Base-by-base conservation (phyloP, 2,329 filamentous ascomycete species). In the Harringtonia aguacate region DNA sequence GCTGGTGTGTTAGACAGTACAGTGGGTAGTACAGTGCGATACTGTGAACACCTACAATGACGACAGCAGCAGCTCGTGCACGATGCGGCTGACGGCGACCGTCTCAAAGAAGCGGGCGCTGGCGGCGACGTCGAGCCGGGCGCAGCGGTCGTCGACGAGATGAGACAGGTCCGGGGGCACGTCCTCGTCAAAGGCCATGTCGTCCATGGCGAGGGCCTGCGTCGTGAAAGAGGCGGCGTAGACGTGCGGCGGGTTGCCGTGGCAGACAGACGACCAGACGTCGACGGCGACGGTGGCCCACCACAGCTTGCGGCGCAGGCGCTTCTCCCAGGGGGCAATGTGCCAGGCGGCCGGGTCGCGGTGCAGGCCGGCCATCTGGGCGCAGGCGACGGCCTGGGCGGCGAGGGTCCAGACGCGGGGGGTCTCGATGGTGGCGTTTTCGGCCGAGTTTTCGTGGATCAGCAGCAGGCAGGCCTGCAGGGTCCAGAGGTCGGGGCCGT, bases 221-320 rank as follows among this genome's bases (percentile, higher is more conserved):
- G 68, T 71, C 38, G 61, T 63, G 43, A 65, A 70, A 0, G 67
- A 65, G 4, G 55, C 57, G 3, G 50, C 48, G 39, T 59, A 58
- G 22, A 71, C 64, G 48, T 69, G 67, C 2, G 67, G 65, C 4
- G 68, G 66, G 39, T 69, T 69, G 1, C 68, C 68, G 45, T 70
- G 67, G 31, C 63, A 65, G 24, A 69, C 58, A 2, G 66, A 59
- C 2, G 67, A 63, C 68, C 68, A 71, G 24, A 60, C 60, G 44
- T 71, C 68, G 1, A 61, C 58, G 4, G 61, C 50, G 36, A 62
- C 67, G 0, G 60, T 59, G 1, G 62, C 64, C 67, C 67, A 71
- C 67, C 67, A 71, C 4, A 71, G 50, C 50, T 66, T 68, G 47
- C 56, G 64, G 8, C 66, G 58, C 20, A 69, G 35, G 22, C 54